Conservation (phyloP, 306 rosid genomes). For the Nissolia schottii region DNA sequence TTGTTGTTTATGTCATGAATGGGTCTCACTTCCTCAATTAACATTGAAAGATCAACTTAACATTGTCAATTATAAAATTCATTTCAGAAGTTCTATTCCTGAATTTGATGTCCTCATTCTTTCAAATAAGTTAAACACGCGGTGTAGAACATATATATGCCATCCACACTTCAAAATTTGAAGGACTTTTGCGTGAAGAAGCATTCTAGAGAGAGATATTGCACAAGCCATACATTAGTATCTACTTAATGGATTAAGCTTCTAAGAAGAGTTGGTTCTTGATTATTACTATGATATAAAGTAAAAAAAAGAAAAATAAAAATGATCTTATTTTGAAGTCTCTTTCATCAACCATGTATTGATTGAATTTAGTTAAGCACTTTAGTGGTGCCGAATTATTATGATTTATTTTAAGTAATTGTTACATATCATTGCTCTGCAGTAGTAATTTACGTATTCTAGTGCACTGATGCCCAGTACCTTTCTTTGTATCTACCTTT, state of each 20-base stretch:
- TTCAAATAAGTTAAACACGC: not conserved
- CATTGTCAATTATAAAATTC: no score
- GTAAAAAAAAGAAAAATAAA: not conserved
- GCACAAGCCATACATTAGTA: not conserved
- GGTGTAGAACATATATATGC: no score
- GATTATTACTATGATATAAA: not conserved
- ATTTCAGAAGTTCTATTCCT: no score
- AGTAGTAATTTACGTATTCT: not conserved
- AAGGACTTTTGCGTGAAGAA: not conserved
- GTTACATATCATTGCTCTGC: not conserved
- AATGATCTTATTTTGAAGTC: not conserved
- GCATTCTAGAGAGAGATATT: not conserved
- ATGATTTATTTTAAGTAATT: no score
- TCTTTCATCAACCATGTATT: not conserved
- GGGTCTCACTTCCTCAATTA: no score
- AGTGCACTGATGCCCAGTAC: not conserved
- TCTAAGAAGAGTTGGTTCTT: not conserved
- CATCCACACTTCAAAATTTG: no score
- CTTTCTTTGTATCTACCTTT: not conserved
- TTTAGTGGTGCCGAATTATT: no score
- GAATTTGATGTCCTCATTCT: not conserved
- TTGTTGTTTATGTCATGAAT: no score
- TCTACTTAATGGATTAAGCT: not conserved
- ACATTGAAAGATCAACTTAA: no score
- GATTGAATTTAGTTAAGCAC: not conserved